Evolutionary conservation across 345 rosid species (phyloP).

Genomic region (Eucalyptus decipiens): DNA sequence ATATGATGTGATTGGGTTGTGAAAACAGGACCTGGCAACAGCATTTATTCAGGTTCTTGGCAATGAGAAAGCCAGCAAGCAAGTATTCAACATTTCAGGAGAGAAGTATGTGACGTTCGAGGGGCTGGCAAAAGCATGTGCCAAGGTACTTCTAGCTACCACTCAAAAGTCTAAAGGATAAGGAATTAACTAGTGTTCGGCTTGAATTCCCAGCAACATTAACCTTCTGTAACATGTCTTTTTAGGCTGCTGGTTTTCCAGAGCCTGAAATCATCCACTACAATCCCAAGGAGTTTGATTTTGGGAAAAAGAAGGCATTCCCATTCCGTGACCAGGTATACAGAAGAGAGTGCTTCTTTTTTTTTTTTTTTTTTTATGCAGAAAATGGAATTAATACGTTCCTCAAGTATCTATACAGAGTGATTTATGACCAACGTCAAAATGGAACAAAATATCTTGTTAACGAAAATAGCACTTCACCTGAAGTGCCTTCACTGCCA

Average conservation of each 20-base stretch:
- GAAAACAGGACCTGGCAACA: slow-evolving; percentile 72
- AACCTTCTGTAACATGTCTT: neutral
- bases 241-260: slow-evolving; percentile 84
- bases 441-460: neutral
- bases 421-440: neutral
- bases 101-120: slow-evolving; percentile 86
- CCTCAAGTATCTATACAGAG: neutral
- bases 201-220: neutral
- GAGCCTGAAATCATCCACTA: slow-evolving; percentile 85
- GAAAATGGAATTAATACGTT: neutral
- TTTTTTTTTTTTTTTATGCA: neutral
- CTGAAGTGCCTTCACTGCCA: neutral
- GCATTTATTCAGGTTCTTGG: slow-evolving; percentile 72
- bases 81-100: slow-evolving; percentile 90
- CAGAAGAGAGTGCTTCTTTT: neutral
- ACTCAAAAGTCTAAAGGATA: neutral
- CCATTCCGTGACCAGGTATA: slow-evolving; percentile 97
- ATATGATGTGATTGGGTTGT: neutral
- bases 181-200: neutral
- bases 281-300: slow-evolving; percentile 87
- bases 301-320: slow-evolving; percentile 95
- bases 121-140: slow-evolving; percentile 91
- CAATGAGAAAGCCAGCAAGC: slow-evolving; percentile 74
- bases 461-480: neutral
- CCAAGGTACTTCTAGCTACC: slow-evolving; percentile 49